These are phyloP conservation scores for Sugiyamaella paludigena DNA, from an alignment of 1,139 yeast genomes.

Conservation along the genomic window DNA sequence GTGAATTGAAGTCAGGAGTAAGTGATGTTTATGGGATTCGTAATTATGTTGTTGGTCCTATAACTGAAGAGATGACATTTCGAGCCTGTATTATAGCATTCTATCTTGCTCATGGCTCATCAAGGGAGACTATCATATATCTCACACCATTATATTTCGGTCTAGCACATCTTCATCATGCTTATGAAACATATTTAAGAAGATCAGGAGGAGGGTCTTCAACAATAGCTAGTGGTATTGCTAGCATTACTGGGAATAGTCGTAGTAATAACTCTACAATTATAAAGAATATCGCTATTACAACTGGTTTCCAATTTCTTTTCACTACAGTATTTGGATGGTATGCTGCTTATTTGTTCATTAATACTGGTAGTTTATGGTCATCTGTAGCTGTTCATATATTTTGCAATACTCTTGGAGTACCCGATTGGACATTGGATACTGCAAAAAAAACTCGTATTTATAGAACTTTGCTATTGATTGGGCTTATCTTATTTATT, in stretches of 20 bases:
- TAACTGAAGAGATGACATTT: slow-evolving; percentile 83
- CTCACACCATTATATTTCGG: slow-evolving; percentile 76
- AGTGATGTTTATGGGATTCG: slow-evolving; percentile 53
- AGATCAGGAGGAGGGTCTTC: not conserved
- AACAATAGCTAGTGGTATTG: too few species aligned
- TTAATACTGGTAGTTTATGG: slow-evolving; percentile 57
- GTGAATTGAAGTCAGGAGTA: slow-evolving; percentile 25
- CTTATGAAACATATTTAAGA: slow-evolving; percentile 48
- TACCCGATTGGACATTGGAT: slow-evolving; percentile 50
- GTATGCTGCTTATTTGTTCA: slow-evolving; percentile 61
- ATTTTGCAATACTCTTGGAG: slow-evolving; percentile 75
- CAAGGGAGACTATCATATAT: slow-evolving; percentile 34
- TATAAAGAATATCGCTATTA: slow-evolving; percentile 31
- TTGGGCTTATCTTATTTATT: slow-evolving; percentile 46
- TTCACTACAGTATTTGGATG: slow-evolving; percentile 84
- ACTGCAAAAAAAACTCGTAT: slow-evolving; percentile 24
- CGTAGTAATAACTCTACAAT: not conserved
- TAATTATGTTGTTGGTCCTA: slow-evolving; percentile 74
- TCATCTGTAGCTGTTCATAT: slow-evolving; percentile 63
- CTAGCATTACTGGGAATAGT: too few species aligned
- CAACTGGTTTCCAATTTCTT: slow-evolving; percentile 54
- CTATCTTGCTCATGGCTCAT: slow-evolving; percentile 28
- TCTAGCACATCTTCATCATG: slow-evolving; percentile 90
- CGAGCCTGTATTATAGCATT: slow-evolving; percentile 58
- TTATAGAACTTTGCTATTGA: slow-evolving; percentile 46